A percentile compares a stretch with the other conserved stretches of the same genome.
Conservation (phyloP, 2,329 filamentous ascomycete species). For the Huntiella decipiens region DNA sequence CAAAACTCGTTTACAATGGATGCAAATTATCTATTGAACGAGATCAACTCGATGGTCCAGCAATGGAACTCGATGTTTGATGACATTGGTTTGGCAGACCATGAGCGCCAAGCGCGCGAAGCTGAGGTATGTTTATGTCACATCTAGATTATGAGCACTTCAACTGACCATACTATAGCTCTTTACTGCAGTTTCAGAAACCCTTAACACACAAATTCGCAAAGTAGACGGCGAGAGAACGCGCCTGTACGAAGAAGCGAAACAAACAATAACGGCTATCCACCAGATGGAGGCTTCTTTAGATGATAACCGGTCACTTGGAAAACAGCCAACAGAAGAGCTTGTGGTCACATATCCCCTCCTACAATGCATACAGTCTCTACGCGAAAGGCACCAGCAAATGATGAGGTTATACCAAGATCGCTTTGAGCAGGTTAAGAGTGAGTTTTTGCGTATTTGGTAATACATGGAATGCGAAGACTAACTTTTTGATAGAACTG, state of each 20-base stretch:
- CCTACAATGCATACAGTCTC: slow-evolving; percentile 52
- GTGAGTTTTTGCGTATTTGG: slow-evolving; percentile 31
- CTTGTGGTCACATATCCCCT: slow-evolving; percentile 70
- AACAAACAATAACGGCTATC: slow-evolving; percentile 66
- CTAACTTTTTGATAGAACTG: slow-evolving; percentile 41
- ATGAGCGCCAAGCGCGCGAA: slow-evolving; percentile 81
- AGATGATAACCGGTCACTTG: slow-evolving; percentile 50
- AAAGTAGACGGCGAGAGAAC: slow-evolving; percentile 77
- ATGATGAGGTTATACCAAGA: slow-evolving; percentile 72
- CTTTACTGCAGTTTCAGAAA: slow-evolving; percentile 79
- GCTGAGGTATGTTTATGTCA: slow-evolving; percentile 46
- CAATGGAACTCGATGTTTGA: slow-evolving; percentile 92
- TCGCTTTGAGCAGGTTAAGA: slow-evolving; percentile 88
- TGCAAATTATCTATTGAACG: slow-evolving; percentile 78
- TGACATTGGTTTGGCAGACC: slow-evolving; percentile 84
- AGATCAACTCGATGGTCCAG: slow-evolving; percentile 84
- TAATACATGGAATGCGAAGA: background rate
- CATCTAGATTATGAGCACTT: background rate
- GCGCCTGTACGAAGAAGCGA: slow-evolving; percentile 73
- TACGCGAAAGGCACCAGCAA: slow-evolving; percentile 73
- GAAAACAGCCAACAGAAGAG: slow-evolving; percentile 46
- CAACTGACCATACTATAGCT: slow-evolving; percentile 33
- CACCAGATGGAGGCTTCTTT: slow-evolving; percentile 86
- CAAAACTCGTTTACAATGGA: slow-evolving; percentile 40
- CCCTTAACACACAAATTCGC: slow-evolving; percentile 74